These are phyloP conservation scores for Rickenella mellea DNA, from an alignment of 768 basidiomycete species.

Conservation along the genomic window DNA sequence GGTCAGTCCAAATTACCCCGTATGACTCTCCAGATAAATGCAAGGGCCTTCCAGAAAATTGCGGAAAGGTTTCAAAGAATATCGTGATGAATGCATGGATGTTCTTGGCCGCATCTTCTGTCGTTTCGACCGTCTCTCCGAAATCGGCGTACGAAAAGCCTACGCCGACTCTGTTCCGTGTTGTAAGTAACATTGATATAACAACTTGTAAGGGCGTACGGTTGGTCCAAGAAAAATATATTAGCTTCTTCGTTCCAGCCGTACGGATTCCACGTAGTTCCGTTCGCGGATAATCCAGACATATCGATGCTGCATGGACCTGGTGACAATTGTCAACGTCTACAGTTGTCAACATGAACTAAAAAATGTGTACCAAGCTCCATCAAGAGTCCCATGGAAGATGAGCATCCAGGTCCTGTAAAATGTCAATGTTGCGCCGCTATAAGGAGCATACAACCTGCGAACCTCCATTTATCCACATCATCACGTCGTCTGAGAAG, in stretches of 20 bases:
- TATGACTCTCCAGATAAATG: slow-evolving; percentile 48
- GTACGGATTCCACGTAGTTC: slow-evolving; percentile 54
- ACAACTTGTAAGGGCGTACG: slow-evolving; percentile 16
- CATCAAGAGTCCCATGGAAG: slow-evolving; percentile 49
- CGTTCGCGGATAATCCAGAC: slow-evolving; percentile 42
- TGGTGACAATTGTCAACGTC: slow-evolving; percentile 11
- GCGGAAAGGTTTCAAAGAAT: slow-evolving; percentile 71
- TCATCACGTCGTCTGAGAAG: slow-evolving; percentile 47
- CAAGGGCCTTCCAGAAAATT: slow-evolving; percentile 58
- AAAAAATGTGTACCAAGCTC: slow-evolving; percentile 33
- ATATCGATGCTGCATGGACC: slow-evolving; percentile 57
- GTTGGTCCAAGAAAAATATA: slow-evolving; percentile 67
- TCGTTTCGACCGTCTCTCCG: slow-evolving; percentile 60
- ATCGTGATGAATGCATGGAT: slow-evolving; percentile 67
- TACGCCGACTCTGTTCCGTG: slow-evolving; percentile 42
- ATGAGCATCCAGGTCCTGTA: slow-evolving; percentile 49
- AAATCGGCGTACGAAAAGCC: slow-evolving; percentile 67
- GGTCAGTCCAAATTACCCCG: neutral
- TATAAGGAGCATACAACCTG: slow-evolving; percentile 13
- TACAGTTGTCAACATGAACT: slow-evolving; percentile 18
- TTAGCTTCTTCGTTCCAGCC: slow-evolving; percentile 60
- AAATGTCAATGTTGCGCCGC: neutral
- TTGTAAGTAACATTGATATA: slow-evolving; percentile 9
- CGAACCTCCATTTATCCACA: slow-evolving; percentile 60
- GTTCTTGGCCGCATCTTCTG: slow-evolving; percentile 74